Conservation (phyloP, 1,139 yeast species). For the Yamadazyma friedrichii region DNA sequence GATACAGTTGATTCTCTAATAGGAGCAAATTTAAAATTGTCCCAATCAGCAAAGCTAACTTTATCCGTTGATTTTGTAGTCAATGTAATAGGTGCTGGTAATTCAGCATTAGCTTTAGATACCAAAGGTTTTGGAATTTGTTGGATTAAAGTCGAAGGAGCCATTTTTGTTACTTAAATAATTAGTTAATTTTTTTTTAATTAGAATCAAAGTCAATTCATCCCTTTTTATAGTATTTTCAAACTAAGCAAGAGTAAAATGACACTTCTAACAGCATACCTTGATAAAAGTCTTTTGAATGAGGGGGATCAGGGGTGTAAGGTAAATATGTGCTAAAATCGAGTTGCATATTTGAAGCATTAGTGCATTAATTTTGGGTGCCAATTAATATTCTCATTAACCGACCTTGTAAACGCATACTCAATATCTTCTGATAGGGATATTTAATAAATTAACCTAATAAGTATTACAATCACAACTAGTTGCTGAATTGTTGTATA, state of each 20-base stretch:
- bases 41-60: constrained; percentile 56
- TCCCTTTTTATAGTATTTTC: constrained; percentile 8
- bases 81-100: neutral
- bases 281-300: neutral
- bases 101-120: neutral
- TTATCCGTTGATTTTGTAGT: constrained; percentile 6
- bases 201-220: neutral
- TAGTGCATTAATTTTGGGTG: constrained; percentile 1
- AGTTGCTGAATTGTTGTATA: too few species aligned
- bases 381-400: constrained; percentile 2
- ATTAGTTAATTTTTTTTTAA: neutral
- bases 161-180: constrained; percentile 19
- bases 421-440: neutral
- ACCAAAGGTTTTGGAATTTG: neutral
- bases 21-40: constrained; percentile 64
- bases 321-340: neutral
- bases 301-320: neutral
- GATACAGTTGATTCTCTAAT: constrained; percentile 79
- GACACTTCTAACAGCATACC: constrained; percentile 2
- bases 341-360: neutral
- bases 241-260: too few species aligned
- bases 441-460: too few species aligned
- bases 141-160: constrained; percentile 38
- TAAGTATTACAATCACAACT: too few species aligned
- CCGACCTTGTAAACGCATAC: constrained; percentile 5